Conservation (phyloP, 768 basidiomycete genomes). For the Boletus pseudopeckii region DNA sequence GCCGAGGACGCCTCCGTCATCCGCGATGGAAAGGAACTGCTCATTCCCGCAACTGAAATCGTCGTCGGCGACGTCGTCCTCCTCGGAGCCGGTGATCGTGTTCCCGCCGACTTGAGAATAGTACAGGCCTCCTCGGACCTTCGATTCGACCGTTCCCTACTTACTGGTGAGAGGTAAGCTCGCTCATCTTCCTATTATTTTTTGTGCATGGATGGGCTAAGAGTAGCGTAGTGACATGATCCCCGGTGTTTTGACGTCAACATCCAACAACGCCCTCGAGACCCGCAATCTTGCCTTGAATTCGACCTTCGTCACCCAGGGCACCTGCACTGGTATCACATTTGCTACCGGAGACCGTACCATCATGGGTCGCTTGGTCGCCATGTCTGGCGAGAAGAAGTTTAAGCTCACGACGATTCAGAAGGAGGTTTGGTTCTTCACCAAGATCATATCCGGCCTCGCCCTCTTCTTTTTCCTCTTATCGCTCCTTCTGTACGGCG, state of each 20-base stretch:
- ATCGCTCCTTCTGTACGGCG: slow-evolving; percentile 37
- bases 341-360: slow-evolving; percentile 42
- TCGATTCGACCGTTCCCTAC: slow-evolving; percentile 47
- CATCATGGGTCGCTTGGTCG: slow-evolving; percentile 51
- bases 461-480: slow-evolving; percentile 40
- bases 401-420: slow-evolving; percentile 47
- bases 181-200: neutral
- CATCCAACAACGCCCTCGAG: slow-evolving; percentile 46
- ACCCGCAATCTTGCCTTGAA: slow-evolving; percentile 48
- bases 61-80: slow-evolving; percentile 52
- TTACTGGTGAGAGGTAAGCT: slow-evolving; percentile 45
- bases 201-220: neutral
- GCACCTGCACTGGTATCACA: slow-evolving; percentile 38
- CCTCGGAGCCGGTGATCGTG: slow-evolving; percentile 50
- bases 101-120: slow-evolving; percentile 58
- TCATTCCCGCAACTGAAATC: slow-evolving; percentile 50
- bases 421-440: slow-evolving; percentile 47
- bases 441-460: slow-evolving; percentile 44
- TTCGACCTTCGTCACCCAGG: slow-evolving; percentile 40
- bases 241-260: slow-evolving; percentile 40
- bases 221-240: slow-evolving; percentile 35
- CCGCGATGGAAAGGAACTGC: slow-evolving; percentile 44
- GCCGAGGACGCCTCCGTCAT: slow-evolving; percentile 55
- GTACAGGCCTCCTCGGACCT: slow-evolving; percentile 48
- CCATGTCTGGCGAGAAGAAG: slow-evolving; percentile 45